Base-by-base conservation (phyloP, 768 basidiomycete genomes). In the Trichaptum fuscoviolaceum region DNA sequence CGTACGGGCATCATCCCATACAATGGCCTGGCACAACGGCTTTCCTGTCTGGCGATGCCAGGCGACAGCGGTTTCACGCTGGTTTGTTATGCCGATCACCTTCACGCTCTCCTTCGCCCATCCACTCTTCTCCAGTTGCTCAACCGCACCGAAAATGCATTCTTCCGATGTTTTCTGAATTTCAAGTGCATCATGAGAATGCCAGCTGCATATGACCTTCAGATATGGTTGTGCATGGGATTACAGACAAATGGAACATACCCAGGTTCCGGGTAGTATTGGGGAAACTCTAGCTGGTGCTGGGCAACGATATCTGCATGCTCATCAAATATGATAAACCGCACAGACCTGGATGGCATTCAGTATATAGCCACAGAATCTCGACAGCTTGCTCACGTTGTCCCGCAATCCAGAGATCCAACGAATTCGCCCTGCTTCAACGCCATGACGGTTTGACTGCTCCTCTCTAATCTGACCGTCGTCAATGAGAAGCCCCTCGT, bases 1-100 rank as follows among this genome's bases (percentile, higher is more conserved):
- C 65, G 93, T 98, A 62, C 97, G 87, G n/a, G 89, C 88, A 75
- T 99, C 97, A 67, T 91, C 89, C 97, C 97, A 99, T 12, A 98
- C 97, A 71, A 99, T 92, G 25, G 94, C 93, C 64, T 83, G 86
- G 78, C 92, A 93, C 5, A 97, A 76, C 0, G 95, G 91, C 76
- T 92, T 90, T 58, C 97, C 97, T 0, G 95, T 96, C 73, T 82
- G 84, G 67, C 90, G 85, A 74, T 92, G 92, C 97, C 97, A 99
- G 20, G 88, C 92, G 34, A 99, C 88, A 1, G 95, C 87, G 0
- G 97, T 99, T 77, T 99, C 97, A 65, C 97, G 89, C 78, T 99
- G 96, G 75, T 98, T 99, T 57, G 96, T 98, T 78, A 99, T 93
- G 26, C 96, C 96, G 70, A 99, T 93, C 69, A 92, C 91, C 80